phyloP scores from a whole-genome alignment of 148 eudicot species.

The Dianthus caryophyllus region DNA sequence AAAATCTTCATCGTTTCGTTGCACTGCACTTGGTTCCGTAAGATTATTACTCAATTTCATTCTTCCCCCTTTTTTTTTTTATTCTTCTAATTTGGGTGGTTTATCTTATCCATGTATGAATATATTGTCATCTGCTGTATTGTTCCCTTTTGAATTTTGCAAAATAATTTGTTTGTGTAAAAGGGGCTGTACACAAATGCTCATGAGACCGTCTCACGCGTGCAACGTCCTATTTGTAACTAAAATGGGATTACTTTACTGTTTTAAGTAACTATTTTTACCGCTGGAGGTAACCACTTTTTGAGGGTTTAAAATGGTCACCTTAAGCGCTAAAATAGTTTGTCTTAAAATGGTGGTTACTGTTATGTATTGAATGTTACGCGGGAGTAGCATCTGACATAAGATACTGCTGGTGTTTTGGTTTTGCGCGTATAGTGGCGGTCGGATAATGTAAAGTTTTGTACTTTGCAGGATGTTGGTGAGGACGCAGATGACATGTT shows the following conservation, averaged over 20 bases:
- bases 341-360: neutral
- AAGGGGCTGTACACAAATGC: too few species aligned
- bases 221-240: too few species aligned
- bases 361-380: neutral
- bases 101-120: too few species aligned
- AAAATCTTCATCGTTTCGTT: slow-evolving; percentile 26
- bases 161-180: too few species aligned
- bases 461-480: slow-evolving; percentile 60
- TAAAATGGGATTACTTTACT: neutral
- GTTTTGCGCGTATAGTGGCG: neutral
- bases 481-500: slow-evolving; percentile 94
- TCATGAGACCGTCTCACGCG: too few species aligned
- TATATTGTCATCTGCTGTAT: neutral
- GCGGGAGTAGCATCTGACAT: neutral
- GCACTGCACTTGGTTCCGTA: slow-evolving; percentile 57
- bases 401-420: neutral
- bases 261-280: neutral
- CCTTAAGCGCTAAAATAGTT: neutral
- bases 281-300: neutral
- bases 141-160: too few species aligned
- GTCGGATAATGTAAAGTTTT: neutral
- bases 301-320: neutral
- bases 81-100: too few species aligned
- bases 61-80: neutral
- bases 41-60: slow-evolving; percentile 10